phyloP scores from a whole-genome alignment of 176 grass and related monocot genomes.

The Cenchrus purpureus region DNA sequence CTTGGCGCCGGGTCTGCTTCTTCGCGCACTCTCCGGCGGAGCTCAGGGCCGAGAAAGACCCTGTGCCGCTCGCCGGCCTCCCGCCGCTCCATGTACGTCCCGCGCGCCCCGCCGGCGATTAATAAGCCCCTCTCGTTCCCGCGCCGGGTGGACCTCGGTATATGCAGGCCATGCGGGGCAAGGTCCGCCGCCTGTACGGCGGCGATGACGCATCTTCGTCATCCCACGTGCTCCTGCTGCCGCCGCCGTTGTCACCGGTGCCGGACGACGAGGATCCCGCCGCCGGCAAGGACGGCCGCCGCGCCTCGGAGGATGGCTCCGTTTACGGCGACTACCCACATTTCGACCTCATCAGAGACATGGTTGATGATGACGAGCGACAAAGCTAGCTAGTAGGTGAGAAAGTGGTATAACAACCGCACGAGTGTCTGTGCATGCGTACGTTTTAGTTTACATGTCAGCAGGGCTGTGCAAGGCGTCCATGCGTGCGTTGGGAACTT shows the following conservation, averaged over 20 bases:
- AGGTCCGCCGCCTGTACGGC: neutral
- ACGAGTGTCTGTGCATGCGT: neutral
- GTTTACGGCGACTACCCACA: slow-evolving; percentile 26
- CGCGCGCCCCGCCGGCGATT: no score
- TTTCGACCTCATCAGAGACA: slow-evolving; percentile 46
- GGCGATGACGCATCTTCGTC: neutral
- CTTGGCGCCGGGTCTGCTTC: slow-evolving; percentile 48
- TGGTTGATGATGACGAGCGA: neutral
- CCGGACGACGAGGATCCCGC: neutral
- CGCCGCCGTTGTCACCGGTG: neutral
- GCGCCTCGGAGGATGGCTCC: neutral
- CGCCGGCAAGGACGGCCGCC: no score
- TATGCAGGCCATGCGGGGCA: neutral
- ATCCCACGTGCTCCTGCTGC: neutral
- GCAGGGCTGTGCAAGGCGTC: neutral
- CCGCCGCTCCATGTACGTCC: neutral
- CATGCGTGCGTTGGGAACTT: neutral
- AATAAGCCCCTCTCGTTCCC: neutral
- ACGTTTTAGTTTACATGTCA: neutral
- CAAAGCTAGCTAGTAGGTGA: slow-evolving; percentile 5
- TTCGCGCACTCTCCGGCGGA: slow-evolving; percentile 47
- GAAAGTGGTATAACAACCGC: neutral
- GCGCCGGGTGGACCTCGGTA: neutral
- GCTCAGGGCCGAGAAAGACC: slow-evolving; percentile 11
- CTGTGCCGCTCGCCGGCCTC: neutral